A percentile compares a stretch with the other conserved stretches of the same genome.
Evolutionary conservation across 2,329 filamentous ascomycete genomes (phyloP).

Genomic region (Verruconis gallopava): DNA sequence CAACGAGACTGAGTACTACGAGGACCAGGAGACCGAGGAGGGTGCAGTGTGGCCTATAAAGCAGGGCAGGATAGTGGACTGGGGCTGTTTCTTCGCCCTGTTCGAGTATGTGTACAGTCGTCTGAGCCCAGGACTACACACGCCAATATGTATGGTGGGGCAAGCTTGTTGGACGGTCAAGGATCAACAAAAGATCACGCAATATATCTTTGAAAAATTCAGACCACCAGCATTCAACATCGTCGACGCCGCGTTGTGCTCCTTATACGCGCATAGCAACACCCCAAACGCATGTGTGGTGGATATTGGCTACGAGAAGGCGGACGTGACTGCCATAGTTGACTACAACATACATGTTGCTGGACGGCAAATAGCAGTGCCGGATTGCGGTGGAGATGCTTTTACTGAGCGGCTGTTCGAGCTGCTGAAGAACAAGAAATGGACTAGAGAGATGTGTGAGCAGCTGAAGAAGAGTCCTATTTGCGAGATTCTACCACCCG

Average conservation of each 20-base stretch:
- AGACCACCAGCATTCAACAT: slow-evolving; percentile 85
- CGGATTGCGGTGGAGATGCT: slow-evolving; percentile 69
- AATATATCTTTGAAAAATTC: slow-evolving; percentile 96
- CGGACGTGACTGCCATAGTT: slow-evolving; percentile 79
- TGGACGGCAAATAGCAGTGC: slow-evolving; percentile 46
- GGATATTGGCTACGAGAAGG: slow-evolving; percentile 85
- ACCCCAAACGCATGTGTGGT: slow-evolving; percentile 69
- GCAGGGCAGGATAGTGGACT: slow-evolving; percentile 75
- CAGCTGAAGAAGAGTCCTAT: slow-evolving; percentile 51
- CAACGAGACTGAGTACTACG: slow-evolving; percentile 47
- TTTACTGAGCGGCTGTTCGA: slow-evolving; percentile 65
- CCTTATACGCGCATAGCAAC: slow-evolving; percentile 8
- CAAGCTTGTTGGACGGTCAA: slow-evolving; percentile 83
- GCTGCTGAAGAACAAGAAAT: slow-evolving; percentile 47
- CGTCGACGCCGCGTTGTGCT: slow-evolving; percentile 81
- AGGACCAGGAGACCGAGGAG: slow-evolving; percentile 77
- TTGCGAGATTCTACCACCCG: slow-evolving; percentile 46
- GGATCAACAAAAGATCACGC: slow-evolving; percentile 76
- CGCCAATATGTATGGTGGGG: slow-evolving; percentile 78
- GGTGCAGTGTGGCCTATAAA: slow-evolving; percentile 78
- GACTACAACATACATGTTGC: slow-evolving; percentile 67
- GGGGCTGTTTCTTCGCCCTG: slow-evolving; percentile 86
- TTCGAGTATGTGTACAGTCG: slow-evolving; percentile 84
- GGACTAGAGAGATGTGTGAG: slow-evolving; percentile 50
- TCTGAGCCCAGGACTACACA: slow-evolving; percentile 85